Evolutionary conservation across 768 basidiomycete genomes (phyloP).

Genomic region (Lentinus tigrinus): DNA sequence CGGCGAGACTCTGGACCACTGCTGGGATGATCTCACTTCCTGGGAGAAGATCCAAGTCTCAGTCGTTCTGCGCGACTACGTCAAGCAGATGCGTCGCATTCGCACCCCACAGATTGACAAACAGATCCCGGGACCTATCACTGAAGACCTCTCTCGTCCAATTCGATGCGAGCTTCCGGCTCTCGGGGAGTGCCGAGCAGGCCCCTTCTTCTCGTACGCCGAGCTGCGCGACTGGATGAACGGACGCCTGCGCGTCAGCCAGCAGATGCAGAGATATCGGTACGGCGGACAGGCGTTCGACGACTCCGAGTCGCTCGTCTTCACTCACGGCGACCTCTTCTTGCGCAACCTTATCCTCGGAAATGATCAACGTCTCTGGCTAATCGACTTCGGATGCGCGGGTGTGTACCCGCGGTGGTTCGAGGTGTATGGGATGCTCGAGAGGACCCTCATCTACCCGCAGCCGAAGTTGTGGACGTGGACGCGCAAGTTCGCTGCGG

Average conservation of each 20-base stretch:
- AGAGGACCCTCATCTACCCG: no score
- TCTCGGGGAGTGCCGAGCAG: background rate
- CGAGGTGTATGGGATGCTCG: conserved; percentile 4
- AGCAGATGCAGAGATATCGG: background rate
- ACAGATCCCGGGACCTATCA: conserved; percentile 6
- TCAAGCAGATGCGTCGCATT: conserved; percentile 17
- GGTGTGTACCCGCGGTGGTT: conserved; percentile 21
- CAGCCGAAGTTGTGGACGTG: conserved; percentile 2
- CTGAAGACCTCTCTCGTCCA: background rate
- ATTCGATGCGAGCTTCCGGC: background rate
- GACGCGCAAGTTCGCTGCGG: conserved; percentile 3
- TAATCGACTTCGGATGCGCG: conserved; percentile 21
- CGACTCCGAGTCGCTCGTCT: conserved; percentile 18
- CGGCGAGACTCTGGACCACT: conserved; percentile 1
- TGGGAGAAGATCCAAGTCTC: conserved; percentile 13
- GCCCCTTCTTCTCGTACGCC: conserved; percentile 4
- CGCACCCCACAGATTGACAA: conserved; percentile 6
- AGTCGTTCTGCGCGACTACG: conserved; percentile 15
- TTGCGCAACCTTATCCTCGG: conserved; percentile 19
- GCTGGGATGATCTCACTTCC: conserved; percentile 13
- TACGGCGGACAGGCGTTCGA: conserved; percentile 2
- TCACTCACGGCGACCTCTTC: conserved; percentile 19
- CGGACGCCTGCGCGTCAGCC: background rate
- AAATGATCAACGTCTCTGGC: conserved; percentile 17
- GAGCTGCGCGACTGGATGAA: conserved; percentile 1